Percentiles rank a stretch among this genome's conserved stretches.
These are phyloP conservation scores for Cynara cardunculus DNA, from an alignment of 129 eudicot genomes.

Conservation along the genomic window DNA sequence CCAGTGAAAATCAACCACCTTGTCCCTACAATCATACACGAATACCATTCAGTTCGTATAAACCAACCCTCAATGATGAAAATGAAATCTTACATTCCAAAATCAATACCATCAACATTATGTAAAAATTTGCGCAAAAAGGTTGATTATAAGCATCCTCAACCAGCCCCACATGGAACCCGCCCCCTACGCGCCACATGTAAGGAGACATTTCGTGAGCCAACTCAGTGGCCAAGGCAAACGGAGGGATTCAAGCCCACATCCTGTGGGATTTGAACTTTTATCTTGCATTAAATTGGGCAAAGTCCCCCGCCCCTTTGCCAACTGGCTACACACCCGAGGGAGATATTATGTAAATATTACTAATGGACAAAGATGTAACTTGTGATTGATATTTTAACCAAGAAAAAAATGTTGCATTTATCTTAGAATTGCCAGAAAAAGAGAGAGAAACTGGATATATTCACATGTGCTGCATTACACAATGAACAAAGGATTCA, in stretches of 20 bases:
- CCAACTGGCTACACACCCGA: too few species aligned
- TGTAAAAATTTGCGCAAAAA: too few species aligned
- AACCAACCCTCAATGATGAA: background rate
- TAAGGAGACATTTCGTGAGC: too few species aligned
- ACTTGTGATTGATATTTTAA: background rate
- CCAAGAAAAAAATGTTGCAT: background rate
- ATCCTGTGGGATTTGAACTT: too few species aligned
- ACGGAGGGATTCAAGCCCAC: too few species aligned
- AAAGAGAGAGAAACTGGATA: background rate
- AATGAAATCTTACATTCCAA: background rate
- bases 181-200: too few species aligned
- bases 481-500: background rate
- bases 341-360: background rate
- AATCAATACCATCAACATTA: background rate
- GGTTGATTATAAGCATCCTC: too few species aligned
- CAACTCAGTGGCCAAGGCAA: too few species aligned
- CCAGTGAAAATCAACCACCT: conserved; percentile 91
- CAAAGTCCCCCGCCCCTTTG: too few species aligned
- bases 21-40: conserved; percentile 45
- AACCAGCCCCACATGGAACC: too few species aligned
- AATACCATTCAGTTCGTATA: background rate
- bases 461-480: background rate
- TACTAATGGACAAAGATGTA: background rate
- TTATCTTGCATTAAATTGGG: too few species aligned
- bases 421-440: background rate